Evolutionary conservation across 345 rosid species (phyloP), one percentile per base, ranked within the genome.

Genomic region (Erucastrum elatum): DNA sequence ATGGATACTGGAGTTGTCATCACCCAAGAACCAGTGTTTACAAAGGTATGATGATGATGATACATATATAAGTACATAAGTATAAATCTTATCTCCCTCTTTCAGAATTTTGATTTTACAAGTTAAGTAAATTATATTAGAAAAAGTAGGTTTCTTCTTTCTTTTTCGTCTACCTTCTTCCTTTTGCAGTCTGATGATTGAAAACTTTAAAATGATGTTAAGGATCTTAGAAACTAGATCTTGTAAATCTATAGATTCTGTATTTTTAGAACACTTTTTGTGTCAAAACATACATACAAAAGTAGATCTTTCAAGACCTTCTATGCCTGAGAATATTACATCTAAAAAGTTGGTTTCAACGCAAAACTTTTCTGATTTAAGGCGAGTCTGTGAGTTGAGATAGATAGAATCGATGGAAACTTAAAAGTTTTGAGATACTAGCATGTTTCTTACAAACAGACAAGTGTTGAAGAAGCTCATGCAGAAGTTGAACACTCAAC

Each of bases 1-100:
- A 89, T 90, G 97, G 91, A 87, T 60, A 84, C 92, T 35, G 92
- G 77, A 90, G 82, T 75, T 68, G 87, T 72, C 75, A 44, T 82
- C 63, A 78, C 68, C 64, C 77, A 77, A 70, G 89, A 87, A 82
- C 59, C 81, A 4, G 17, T 68, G 46, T 17, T 85, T 37, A 12
- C 73, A 66, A 64, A 41, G 30, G 31, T 29, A 33, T 78, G 53
- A 35, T 69, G 51, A 62, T 78, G 61, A 33, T 53, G 0, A 51
- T 53, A 41, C 39, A 55, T 55, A 72, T 35, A 35, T 35, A 35
- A 35, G 10, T 8, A 7, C 39, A 53, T 75, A 25, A 7, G n/a
- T 51, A 51, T 49, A 15, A 27, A 35, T 10, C 2, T n/a, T 11
- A 2, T 37, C 44, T 70, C 21, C 7, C 15, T 31, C 76, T 53